phyloP scores from a whole-genome alignment of 148 eudicot genomes.

The Polygonum maritimum region DNA sequence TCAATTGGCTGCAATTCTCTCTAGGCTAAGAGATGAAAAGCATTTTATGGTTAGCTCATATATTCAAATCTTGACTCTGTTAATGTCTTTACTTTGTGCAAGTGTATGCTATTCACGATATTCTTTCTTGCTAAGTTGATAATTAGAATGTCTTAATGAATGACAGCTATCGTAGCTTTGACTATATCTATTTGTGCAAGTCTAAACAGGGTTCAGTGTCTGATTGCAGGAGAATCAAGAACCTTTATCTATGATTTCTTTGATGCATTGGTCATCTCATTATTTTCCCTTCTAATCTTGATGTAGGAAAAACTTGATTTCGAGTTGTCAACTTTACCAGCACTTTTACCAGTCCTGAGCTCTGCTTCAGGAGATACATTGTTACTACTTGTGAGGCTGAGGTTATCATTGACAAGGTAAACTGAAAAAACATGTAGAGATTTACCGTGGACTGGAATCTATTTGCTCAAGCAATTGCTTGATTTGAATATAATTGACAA shows the following conservation, averaged over 20 bases:
- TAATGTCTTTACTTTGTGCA: not conserved
- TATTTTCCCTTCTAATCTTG: not conserved
- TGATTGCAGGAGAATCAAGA: not conserved
- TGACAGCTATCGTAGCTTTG: not conserved
- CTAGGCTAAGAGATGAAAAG: no score
- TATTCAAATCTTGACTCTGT: not conserved
- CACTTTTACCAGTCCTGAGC: conserved; percentile 81
- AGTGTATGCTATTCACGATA: not conserved
- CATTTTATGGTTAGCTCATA: not conserved
- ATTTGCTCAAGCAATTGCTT: not conserved
- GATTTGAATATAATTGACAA: not conserved
- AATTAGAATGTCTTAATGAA: not conserved
- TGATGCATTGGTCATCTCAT: not conserved
- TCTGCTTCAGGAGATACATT: conserved; percentile 88
- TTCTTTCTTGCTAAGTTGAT: not conserved
- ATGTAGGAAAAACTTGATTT: conserved; percentile 89
- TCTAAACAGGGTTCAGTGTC: not conserved
- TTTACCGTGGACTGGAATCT: not conserved
- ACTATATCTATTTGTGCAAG: not conserved
- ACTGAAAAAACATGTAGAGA: not conserved
- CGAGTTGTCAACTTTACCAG: conserved; percentile 93
- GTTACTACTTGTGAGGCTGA: conserved; percentile 85
- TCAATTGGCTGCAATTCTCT: no score
- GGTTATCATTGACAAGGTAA: conserved; percentile 80
- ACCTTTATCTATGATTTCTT: not conserved